Base-by-base conservation (phyloP, 768 basidiomycete genomes). In the Lactifluus echinatus region DNA sequence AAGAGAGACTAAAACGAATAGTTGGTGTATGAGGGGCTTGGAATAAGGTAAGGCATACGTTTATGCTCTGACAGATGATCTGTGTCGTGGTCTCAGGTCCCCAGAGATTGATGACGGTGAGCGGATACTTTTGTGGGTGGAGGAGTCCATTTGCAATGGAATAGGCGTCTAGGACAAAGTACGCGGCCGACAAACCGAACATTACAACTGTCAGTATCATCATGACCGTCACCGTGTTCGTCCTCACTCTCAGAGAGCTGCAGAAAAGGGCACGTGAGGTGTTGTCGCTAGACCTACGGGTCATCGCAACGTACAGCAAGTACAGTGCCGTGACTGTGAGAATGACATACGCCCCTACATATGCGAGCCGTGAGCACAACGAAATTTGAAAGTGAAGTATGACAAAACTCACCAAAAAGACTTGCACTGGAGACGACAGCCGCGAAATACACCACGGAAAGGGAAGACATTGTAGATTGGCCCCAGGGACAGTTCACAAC, bases 141-240 rank as follows among this genome's bases (percentile, higher is more conserved):
- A 61, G 36, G 43, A 61, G 8, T 1, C 47, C 57, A 4, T 47
- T 36, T 11, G 56, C 34, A 47, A 54, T 31, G 23, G 31, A n/a
- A 55, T n/a, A 50, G 23, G 39, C 28, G 12, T 58, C 52, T 47
- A 61, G 33, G 4, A 11, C 10, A 28, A 61, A 54, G 43, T 31
- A 54, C 12, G 36, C 19, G 28, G 43, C 26, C 17, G 60, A 59
- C 19, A 59, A 1, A 23, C 52, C 43, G 36, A 61, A 61, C 60
- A 61, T 59, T 12, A 50, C 23, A 23, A 46, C 29, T 12, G 57
- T 59, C 46, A 61, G 34, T 12, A 53, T 28, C 43, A 29, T 24
- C 51, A 61, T 53, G 23, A 49, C 19, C 19, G 47, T 33, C 36
- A 29, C 49, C 4, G 37, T 46, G 34, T 7, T 12, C 14, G 57